Percentiles rank a stretch among this genome's conserved stretches.
Conservation (phyloP, 2,329 filamentous ascomycete genomes). For the Ceratocystiopsis minuta region DNA sequence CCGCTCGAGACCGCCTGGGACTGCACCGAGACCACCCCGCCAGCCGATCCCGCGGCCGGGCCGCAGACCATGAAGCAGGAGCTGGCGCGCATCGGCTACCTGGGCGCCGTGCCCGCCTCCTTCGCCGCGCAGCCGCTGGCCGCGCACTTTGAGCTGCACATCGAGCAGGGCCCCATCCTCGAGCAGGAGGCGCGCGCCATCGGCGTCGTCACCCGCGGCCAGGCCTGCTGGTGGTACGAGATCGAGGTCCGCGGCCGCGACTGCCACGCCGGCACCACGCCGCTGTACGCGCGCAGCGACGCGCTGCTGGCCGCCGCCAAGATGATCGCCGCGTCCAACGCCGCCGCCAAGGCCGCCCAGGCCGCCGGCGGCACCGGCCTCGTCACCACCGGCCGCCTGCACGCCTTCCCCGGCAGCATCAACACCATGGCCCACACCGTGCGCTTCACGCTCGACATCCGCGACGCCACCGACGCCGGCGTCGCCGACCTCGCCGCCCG, state of each 20-base stretch:
- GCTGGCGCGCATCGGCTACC: slow-evolving; percentile 52
- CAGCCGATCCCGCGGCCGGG: slow-evolving; percentile 20
- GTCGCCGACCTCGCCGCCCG: slow-evolving; percentile 17
- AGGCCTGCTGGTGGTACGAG: slow-evolving; percentile 58
- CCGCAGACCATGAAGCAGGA: slow-evolving; percentile 47
- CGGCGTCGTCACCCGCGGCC: slow-evolving; percentile 53
- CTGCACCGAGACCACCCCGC: slow-evolving; percentile 35
- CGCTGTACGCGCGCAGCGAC: slow-evolving; percentile 18
- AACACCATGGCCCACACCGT: slow-evolving; percentile 57
- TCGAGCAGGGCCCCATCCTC: slow-evolving; percentile 66
- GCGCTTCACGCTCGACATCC: slow-evolving; percentile 49
- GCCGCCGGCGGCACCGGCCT: slow-evolving; percentile 8
- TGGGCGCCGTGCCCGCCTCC: slow-evolving; percentile 40
- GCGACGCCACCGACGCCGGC: slow-evolving; percentile 34
- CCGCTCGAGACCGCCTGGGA: slow-evolving; percentile 41
- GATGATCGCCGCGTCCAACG: slow-evolving; percentile 17
- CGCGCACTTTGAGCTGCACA: slow-evolving; percentile 70
- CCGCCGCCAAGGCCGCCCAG: slow-evolving; percentile 10
- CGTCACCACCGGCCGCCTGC: slow-evolving; percentile 14
- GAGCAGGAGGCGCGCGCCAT: slow-evolving; percentile 45
- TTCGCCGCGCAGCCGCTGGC: slow-evolving; percentile 45
- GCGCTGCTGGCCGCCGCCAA: slow-evolving; percentile 20
- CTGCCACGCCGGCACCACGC: slow-evolving; percentile 58
- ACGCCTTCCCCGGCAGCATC: slow-evolving; percentile 31
- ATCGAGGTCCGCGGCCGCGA: slow-evolving; percentile 48